Evolutionary conservation across 1,284 basidiomycete genomes (phyloP).

Genomic region (Ganoderma lingzhi): DNA sequence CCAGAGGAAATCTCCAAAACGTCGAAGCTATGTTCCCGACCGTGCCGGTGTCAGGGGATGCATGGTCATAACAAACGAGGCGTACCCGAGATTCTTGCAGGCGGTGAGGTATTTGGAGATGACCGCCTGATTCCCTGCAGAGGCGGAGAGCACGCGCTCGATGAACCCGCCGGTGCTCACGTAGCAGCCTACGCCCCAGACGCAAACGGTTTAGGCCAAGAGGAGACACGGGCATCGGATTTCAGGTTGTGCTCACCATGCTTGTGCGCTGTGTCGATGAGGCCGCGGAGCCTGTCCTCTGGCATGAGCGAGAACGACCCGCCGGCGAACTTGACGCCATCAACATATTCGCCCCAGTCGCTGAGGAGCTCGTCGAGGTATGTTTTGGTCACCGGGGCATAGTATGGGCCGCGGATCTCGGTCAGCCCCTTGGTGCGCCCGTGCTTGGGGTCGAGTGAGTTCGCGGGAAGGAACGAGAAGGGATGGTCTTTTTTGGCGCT

Average conservation of each 20-base stretch:
- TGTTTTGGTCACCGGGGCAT: slow-evolving; percentile 47
- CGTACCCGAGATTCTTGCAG: slow-evolving; percentile 50
- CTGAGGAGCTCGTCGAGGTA: slow-evolving; percentile 49
- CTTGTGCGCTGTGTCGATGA: slow-evolving; percentile 52
- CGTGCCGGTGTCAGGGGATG: background rate
- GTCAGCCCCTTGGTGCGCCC: slow-evolving; percentile 45
- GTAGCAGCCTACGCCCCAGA: slow-evolving; percentile 39
- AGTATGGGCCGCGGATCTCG: slow-evolving; percentile 54
- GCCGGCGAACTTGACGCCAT: slow-evolving; percentile 57
- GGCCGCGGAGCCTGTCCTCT: slow-evolving; percentile 43
- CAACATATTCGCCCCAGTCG: slow-evolving; percentile 52
- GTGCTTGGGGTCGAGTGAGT: slow-evolving; percentile 41
- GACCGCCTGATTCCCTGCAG: slow-evolving; percentile 44
- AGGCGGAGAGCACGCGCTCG: slow-evolving; percentile 50
- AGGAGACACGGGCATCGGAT: background rate
- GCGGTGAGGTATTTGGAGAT: slow-evolving; percentile 50
- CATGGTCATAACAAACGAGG: background rate
- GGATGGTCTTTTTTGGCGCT: slow-evolving; percentile 21
- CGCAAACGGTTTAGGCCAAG: background rate
- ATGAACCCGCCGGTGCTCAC: slow-evolving; percentile 55
- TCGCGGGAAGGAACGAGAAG: slow-evolving; percentile 43
- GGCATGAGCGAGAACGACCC: slow-evolving; percentile 56
- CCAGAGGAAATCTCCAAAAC: slow-evolving; percentile 55
- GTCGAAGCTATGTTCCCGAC: slow-evolving; percentile 44
- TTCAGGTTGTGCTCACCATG: slow-evolving; percentile 38